Percentiles rank a stretch among this genome's conserved stretches.
Evolutionary conservation across 495 filamentous ascomycete species (phyloP).

Genomic region (Staphylotrichum tortipilum): DNA sequence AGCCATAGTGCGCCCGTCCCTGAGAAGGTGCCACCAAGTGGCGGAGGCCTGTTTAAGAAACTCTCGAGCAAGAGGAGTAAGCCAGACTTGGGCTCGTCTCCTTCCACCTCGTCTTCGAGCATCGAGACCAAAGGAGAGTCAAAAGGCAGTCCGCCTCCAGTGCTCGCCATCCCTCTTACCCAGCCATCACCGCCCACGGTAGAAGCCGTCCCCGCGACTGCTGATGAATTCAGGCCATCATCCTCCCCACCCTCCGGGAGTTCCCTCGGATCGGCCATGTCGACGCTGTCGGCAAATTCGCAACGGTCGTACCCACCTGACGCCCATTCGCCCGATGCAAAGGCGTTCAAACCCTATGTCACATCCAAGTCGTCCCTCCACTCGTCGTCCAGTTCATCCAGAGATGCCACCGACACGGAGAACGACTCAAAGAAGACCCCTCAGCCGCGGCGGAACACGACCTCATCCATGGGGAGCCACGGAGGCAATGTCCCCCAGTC

Average conservation of each 20-base stretch:
- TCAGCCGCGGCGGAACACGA: constrained; percentile 37
- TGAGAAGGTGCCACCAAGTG: constrained; percentile 25
- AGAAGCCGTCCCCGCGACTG: constrained; percentile 51
- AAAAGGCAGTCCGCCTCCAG: constrained; percentile 27
- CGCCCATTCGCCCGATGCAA: constrained; percentile 40
- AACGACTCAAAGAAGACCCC: constrained; percentile 28
- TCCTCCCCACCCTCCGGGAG: constrained; percentile 44
- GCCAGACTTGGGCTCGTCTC: constrained; percentile 14
- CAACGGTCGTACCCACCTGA: constrained; percentile 45
- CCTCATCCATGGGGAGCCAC: constrained; percentile 29
- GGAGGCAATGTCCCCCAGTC: constrained; percentile 22
- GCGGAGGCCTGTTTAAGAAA: constrained; percentile 35
- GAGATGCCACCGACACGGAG: constrained; percentile 25
- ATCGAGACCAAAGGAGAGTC: constrained; percentile 24
- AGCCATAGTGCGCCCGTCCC: constrained; percentile 45
- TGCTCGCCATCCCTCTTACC: constrained; percentile 51
- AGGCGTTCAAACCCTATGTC: constrained; percentile 37
- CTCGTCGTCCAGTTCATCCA: constrained; percentile 32
- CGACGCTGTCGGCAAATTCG: constrained; percentile 55
- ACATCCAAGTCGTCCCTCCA: constrained; percentile 29
- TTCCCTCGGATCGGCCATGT: constrained; percentile 53
- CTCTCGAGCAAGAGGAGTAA: constrained; percentile 29
- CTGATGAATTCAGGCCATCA: constrained; percentile 44
- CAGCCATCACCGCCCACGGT: constrained; percentile 55
- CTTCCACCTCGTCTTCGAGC: constrained; percentile 31